Evolutionary conservation across 2,329 filamentous ascomycete genomes (phyloP).

Genomic region (Hypoxylon sp.): DNA sequence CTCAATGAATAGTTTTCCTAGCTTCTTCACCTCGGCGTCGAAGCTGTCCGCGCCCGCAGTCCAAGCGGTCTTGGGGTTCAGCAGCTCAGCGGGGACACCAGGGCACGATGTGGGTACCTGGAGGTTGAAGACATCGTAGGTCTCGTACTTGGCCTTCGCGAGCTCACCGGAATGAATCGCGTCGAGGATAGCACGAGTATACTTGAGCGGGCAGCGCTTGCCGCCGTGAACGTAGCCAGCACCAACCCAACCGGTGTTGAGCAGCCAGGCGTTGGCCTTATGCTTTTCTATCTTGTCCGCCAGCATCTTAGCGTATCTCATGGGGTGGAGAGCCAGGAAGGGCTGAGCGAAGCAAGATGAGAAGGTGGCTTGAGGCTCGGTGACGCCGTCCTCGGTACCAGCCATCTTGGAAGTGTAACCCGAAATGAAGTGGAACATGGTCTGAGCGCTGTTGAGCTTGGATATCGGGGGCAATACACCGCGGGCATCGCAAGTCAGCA

Average conservation of each 20-base stretch:
- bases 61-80: constrained; percentile 97
- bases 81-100: constrained; percentile 88
- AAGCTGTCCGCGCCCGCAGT: constrained; percentile 86
- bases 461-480: constrained; percentile 98
- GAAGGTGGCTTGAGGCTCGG: constrained; percentile 98
- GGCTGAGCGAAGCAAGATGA: constrained; percentile 99
- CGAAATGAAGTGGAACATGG: constrained; percentile 99
- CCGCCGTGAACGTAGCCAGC: constrained; percentile 89
- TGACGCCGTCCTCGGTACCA: constrained; percentile 96
- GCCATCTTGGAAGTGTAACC: constrained; percentile 99
- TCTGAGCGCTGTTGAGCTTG: constrained; percentile 93
- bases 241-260: constrained; percentile 82
- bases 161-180: constrained; percentile 98
- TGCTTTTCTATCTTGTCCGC: constrained; percentile 97
- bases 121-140: constrained; percentile 96
- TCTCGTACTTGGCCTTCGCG: constrained; percentile 93
- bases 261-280: constrained; percentile 96
- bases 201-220: constrained; percentile 98
- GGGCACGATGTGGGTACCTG: constrained; percentile 93
- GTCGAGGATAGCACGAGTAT: constrained; percentile 98
- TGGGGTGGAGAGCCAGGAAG: constrained; percentile 98
- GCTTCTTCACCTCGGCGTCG: constrained; percentile 88
- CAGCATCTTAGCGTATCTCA: constrained; percentile 99
- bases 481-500: constrained; percentile 97
- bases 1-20: constrained; percentile 90